These are phyloP conservation scores for Solanum peruvianum DNA, from an alignment of 257 asterid genomes.

Conservation along the genomic window DNA sequence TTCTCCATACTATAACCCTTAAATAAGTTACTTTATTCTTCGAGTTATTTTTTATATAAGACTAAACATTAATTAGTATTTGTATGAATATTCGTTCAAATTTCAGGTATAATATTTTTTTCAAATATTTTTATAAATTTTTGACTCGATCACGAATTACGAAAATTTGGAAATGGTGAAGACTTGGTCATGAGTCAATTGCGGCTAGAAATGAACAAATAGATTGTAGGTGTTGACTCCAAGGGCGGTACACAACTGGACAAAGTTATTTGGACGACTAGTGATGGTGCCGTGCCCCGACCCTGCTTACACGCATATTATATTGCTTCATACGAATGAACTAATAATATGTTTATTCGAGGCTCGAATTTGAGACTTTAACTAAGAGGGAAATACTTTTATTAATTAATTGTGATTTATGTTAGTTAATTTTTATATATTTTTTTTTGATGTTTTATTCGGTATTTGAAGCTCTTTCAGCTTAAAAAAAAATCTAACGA, in stretches of 20 bases:
- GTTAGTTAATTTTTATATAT: too few species aligned
- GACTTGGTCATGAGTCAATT: neutral
- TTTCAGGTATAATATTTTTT: neutral
- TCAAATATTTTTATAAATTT: neutral
- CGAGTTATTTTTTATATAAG: too few species aligned
- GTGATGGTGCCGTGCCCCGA: neutral
- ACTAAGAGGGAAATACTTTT: rapidly evolving
- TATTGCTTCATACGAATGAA: neutral
- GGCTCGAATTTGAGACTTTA: rapidly evolving
- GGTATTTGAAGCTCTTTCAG: too few species aligned
- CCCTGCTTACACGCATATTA: neutral
- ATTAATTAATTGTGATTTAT: too few species aligned
- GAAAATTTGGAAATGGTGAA: neutral
- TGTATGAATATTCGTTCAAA: too few species aligned
- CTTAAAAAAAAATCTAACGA: too few species aligned
- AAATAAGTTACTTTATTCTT: too few species aligned
- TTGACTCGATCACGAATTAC: rapidly evolving
- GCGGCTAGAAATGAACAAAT: neutral
- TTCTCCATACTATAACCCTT: too few species aligned
- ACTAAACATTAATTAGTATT: too few species aligned
- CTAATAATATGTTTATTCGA: too few species aligned
- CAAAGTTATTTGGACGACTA: neutral
- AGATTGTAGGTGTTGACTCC: neutral
- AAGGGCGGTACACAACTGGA: neutral
- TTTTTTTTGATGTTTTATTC: too few species aligned